These are phyloP conservation scores for Globisporangium recalcitrans DNA, from an alignment of 352 stramenopile species.

Conservation along the genomic window DNA sequence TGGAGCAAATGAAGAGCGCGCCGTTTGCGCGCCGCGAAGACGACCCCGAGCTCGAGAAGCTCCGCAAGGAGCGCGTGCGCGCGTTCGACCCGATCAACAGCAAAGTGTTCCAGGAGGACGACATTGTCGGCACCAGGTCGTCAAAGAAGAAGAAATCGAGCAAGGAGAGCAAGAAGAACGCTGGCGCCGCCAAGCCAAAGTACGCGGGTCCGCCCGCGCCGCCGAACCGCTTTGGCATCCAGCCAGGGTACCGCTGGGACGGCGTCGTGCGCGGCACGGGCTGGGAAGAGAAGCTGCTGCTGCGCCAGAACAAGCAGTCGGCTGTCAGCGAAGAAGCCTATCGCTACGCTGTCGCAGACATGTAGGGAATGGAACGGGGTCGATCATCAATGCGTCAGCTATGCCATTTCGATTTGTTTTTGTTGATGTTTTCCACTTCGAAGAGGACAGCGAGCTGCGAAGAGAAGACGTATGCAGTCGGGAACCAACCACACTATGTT, in stretches of 20 bases:
- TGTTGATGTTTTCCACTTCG: background rate
- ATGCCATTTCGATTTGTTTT: slow-evolving; percentile 7
- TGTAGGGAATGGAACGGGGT: slow-evolving; percentile 34
- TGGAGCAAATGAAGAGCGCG: slow-evolving; percentile 58
- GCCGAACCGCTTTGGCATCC: slow-evolving; percentile 87
- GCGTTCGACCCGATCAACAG: slow-evolving; percentile 79
- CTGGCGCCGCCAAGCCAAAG: slow-evolving; percentile 39
- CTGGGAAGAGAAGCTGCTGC: slow-evolving; percentile 93
- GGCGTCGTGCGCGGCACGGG: slow-evolving; percentile 94
- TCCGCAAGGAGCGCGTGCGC: slow-evolving; percentile 49
- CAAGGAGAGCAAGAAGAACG: slow-evolving; percentile 41
- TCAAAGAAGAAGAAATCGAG: slow-evolving; percentile 35
- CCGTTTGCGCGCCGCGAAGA: slow-evolving; percentile 69
- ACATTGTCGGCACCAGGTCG: slow-evolving; percentile 26
- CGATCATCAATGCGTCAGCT: background rate
- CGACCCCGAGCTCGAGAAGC: slow-evolving; percentile 62
- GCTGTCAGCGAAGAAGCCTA: slow-evolving; percentile 72
- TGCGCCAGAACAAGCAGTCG: slow-evolving; percentile 58
- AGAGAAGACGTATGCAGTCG: background rate
- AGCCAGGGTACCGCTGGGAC: slow-evolving; percentile 98
- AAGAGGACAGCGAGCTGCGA: background rate
- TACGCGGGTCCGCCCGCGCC: slow-evolving; percentile 70
- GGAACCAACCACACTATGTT: background rate
- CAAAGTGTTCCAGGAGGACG: slow-evolving; percentile 67
- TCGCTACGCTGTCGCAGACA: slow-evolving; percentile 75